These are phyloP conservation scores for Kurtzmaniella fragi DNA, from an alignment of 805 yeast genomes.

Conservation along the genomic window DNA sequence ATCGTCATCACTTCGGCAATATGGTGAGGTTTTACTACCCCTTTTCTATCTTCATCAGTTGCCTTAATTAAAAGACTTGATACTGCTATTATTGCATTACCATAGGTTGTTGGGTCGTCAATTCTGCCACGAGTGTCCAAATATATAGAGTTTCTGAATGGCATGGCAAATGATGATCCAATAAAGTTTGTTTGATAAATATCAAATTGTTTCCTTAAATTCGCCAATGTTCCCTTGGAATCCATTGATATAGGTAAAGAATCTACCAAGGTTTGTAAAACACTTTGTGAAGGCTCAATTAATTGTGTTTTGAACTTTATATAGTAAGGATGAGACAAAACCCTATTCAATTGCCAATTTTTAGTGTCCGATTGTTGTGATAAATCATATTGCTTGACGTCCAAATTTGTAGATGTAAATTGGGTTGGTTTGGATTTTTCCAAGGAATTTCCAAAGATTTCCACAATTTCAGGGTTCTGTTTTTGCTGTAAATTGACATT, in stretches of 20 bases:
- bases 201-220: slow-evolving; percentile 4
- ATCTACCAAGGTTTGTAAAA: too few relatives aligned
- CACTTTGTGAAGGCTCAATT: too few relatives aligned
- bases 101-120: slow-evolving; percentile 52
- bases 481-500: too few relatives aligned
- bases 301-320: too few relatives aligned
- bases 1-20: slow-evolving; percentile 56
- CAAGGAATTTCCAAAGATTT: too few relatives aligned
- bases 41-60: slow-evolving; percentile 57
- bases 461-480: too few relatives aligned
- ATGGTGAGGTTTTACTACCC: slow-evolving; percentile 45
- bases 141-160: slow-evolving; percentile 34
- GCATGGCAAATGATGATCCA: slow-evolving; percentile 26
- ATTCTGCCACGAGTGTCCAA: slow-evolving; percentile 59
- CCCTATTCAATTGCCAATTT: too few relatives aligned
- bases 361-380: too few relatives aligned
- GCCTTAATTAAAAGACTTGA: slow-evolving; percentile 57
- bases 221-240: slow-evolving; percentile 4
- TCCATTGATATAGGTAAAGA: slow-evolving; percentile 2
- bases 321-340: too few relatives aligned
- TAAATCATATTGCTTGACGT: too few relatives aligned
- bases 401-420: too few relatives aligned
- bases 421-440: too few relatives aligned
- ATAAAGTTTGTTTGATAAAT: slow-evolving; percentile 21
- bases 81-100: slow-evolving; percentile 59